Evolutionary conservation across 2,329 filamentous ascomycete genomes (phyloP).

Genomic region (Aspergillus sp.): DNA sequence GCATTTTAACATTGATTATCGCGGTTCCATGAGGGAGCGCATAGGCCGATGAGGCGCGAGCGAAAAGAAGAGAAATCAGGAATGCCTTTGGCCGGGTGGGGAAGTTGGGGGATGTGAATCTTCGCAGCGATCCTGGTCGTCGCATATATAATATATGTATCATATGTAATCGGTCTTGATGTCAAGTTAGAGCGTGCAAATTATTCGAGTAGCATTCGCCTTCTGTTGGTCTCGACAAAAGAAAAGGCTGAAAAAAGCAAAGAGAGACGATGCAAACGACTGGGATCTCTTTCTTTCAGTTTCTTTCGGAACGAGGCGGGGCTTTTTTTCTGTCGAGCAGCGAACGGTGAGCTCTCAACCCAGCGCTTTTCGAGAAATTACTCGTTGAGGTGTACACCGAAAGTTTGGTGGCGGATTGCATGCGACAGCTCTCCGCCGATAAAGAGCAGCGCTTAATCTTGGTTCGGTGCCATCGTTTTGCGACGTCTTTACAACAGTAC

Average conservation of each 20-base stretch:
- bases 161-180: constrained; percentile 6
- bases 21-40: not conserved
- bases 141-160: constrained; percentile 10
- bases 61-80: not conserved
- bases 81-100: constrained; percentile 21
- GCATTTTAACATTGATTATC: not conserved
- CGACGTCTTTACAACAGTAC: not conserved
- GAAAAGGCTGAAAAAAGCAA: constrained; percentile 5
- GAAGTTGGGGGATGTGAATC: constrained; percentile 12
- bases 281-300: not conserved
- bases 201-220: not conserved
- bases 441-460: not conserved
- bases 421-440: constrained; percentile 6
- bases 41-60: not conserved
- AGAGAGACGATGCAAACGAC: constrained; percentile 1
- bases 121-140: constrained; percentile 8
- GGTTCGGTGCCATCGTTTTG: not conserved
- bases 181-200: not conserved
- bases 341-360: constrained; percentile 3
- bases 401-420: constrained; percentile 19
- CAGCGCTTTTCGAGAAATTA: constrained; percentile 5
- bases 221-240: not conserved
- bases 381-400: constrained; percentile 18
- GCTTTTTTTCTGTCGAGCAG: not conserved
- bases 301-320: constrained; percentile 11